phyloP scores from a whole-genome alignment of 208 protist species.

The Leishmania turanica region DNA sequence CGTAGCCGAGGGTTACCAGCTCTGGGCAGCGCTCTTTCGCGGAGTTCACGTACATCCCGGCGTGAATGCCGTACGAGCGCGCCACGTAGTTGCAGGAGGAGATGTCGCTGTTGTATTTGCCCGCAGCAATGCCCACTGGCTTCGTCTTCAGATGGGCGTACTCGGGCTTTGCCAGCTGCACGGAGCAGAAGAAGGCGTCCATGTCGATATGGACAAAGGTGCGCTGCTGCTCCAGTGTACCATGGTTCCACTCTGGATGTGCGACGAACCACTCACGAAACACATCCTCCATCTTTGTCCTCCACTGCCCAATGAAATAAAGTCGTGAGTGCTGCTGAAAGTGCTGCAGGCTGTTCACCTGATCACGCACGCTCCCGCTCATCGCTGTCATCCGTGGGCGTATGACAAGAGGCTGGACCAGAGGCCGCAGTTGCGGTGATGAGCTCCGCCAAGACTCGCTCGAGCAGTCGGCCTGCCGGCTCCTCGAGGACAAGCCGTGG shows the following conservation, averaged over 20 bases:
- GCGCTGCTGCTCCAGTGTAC: slow-evolving; percentile 50
- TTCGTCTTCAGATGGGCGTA: slow-evolving; percentile 69
- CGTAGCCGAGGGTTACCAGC: slow-evolving; percentile 89
- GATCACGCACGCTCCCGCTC: slow-evolving; percentile 33
- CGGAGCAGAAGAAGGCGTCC: slow-evolving; percentile 96
- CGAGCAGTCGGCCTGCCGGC: slow-evolving; percentile 33
- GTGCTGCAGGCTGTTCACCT: slow-evolving; percentile 84
- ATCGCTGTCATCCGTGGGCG: slow-evolving; percentile 3
- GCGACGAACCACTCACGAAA: slow-evolving; percentile 61
- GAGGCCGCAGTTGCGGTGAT: not conserved
- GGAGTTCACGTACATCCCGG: slow-evolving; percentile 92
- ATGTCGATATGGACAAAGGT: slow-evolving; percentile 93
- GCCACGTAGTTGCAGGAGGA: slow-evolving; percentile 94
- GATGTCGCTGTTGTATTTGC: slow-evolving; percentile 89
- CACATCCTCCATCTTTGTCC: slow-evolving; percentile 71
- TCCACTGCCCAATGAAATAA: slow-evolving; percentile 95
- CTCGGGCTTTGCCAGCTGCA: slow-evolving; percentile 84
- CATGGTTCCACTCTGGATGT: slow-evolving; percentile 78
- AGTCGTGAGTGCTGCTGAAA: slow-evolving; percentile 91
- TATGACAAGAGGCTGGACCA: not conserved
- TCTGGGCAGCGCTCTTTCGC: slow-evolving; percentile 87
- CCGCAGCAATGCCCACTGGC: slow-evolving; percentile 90
- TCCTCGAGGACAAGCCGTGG: slow-evolving; percentile 45
- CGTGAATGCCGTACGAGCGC: slow-evolving; percentile 77
- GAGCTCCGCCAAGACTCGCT: slow-evolving; percentile 34